Base-by-base conservation (phyloP, 2,329 filamentous ascomycete species). In the Venturia asperata region DNA sequence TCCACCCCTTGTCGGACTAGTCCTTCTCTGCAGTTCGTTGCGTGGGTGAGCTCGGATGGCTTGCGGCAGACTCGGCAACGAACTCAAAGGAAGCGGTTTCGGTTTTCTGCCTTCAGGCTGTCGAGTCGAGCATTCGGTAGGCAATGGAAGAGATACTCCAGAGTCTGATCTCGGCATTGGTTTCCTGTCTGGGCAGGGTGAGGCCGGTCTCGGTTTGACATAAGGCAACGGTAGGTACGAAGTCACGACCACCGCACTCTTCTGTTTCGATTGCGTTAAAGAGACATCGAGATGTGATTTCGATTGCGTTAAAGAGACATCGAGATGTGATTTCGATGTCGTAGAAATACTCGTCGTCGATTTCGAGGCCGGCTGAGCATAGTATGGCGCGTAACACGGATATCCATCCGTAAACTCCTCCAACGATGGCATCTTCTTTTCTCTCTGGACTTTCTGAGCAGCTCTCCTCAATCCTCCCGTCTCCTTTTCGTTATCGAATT, bases 381-480 rank as follows among this genome's bases (percentile, higher is more conserved):
- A 37, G 27, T 58, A 58, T 0, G 52, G 52, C 15, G 30, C 24
- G n/a, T 58, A 58, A 13, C 30, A 37, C n/a, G 52, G 52, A 37
- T 58, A 58, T 17, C 52, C 52, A 37, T 58, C 52, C 19, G 52
- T n/a, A 34, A 15, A 3, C 27, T 37, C 24, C 30, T 58, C 52
- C 30, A 27, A 58, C 52, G 52, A 58, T n/a, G 52, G 52, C 52
- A 58, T 58, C 30, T 34, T 58, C 30, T 58, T 37, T 11, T 34
- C 30, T 37, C 1, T 37, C 7, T 11, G 49, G 9, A 21, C 52
- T n/a, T 37, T 37, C 1, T 37, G 5, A 9, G 30, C 27, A 6
- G 52, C 52, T 24, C n/a, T 52, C 10, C 21, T 52, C 47, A 27
- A 21, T 24, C 11, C 47, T 52, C 47, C 21, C 7, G 47, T 52